Evolutionary conservation across 1,284 basidiomycete genomes (phyloP), one percentile per base, ranked within the genome.

Genomic region (Agroathelia rolfsii): DNA sequence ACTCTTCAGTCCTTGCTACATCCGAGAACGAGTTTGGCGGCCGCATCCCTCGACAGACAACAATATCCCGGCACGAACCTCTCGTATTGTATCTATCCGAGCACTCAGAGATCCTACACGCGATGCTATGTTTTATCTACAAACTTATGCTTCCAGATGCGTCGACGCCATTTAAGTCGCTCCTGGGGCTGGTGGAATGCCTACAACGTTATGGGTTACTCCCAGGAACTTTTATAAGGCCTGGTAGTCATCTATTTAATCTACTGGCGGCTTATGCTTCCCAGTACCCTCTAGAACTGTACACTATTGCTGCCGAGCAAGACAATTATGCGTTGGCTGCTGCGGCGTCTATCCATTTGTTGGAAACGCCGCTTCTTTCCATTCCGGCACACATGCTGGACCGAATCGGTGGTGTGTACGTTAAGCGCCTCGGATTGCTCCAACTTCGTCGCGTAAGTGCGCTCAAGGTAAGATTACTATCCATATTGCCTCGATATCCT

Each of bases 351-450:
- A 32, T 38, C 6, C 41, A 44, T 31, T 45, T 46, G 12, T 39
- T 51, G 6, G 40, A 36, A 17, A 30, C 41, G 15, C 35, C 40
- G 13, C 38, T 52, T 8, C 33, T 41, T 5, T 30, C 35, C 10
- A 31, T 52, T 11, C 45, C 41, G 12, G 49, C 50, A 27, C 42
- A 44, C 5, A 32, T 37, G 12, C 46, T 41, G 9, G 13, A 35
- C 3, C 35, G 30, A 5, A 48, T 52, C 34, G 47, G 47, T 6
- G 40, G 46, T n/a, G 12, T 48, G 7, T 52, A 52, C 34, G 36
- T 52, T 19, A 48, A 45, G 24, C 41, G 47, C 19, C 40, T 52
- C 4, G 41, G 49, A 27, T 49, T 49, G 36, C 39, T 52, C 4
- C 50, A 50, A 28, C 39, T 49, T 8, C 45, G 47, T 6, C 42